Evolutionary conservation across 2,329 filamentous ascomycete species (phyloP), one percentile per base, ranked within the genome.

Genomic region (Domatiomyces catenatus): DNA sequence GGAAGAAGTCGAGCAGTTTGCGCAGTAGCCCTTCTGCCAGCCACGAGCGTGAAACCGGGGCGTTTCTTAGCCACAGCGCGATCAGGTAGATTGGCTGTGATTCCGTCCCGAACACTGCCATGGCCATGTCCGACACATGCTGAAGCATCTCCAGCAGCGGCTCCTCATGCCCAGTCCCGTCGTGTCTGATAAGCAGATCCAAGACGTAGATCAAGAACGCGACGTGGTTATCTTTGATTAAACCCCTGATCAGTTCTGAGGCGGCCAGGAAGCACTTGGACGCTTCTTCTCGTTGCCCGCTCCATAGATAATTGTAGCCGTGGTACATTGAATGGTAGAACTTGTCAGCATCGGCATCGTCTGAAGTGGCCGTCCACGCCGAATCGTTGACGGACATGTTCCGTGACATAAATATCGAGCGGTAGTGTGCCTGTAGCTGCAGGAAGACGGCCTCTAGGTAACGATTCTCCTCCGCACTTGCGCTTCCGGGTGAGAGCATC

Each of bases 251-350:
- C 28, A 60, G 48, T 10, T 53, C 51, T 43, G 56, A 58, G 5
- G 54, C 58, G 26, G 56, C 55, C 46, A 56, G 53, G 46, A 60
- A 60, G 20, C 56, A 51, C 42, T 60, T 55, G 48, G 56, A 58
- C 6, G 58, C 58, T 12, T 50, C 52, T n/a, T 57, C 53, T 32
- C 51, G 52, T 49, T 58, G 56, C 3, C 53, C 55, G 42, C 58
- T 58, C 56, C 56, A 60, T 4, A 60, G 47, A 47, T 55, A 58
- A 12, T 54, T 57, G 43, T 57, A 60, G 7, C 58, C 58, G 36
- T 60, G 58, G 49, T 58, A 60, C 56, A 60, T 58, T 42, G 49
- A 54, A 47, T 56, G 56, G 48, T 58, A 58, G 36, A 60, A 60
- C 18, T 54, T 54, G 32, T 60, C 58, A n/a, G 58, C 52, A 8